Base-by-base conservation (phyloP, 805 yeast species). In the Wickerhamomyces subpelliculosus region DNA sequence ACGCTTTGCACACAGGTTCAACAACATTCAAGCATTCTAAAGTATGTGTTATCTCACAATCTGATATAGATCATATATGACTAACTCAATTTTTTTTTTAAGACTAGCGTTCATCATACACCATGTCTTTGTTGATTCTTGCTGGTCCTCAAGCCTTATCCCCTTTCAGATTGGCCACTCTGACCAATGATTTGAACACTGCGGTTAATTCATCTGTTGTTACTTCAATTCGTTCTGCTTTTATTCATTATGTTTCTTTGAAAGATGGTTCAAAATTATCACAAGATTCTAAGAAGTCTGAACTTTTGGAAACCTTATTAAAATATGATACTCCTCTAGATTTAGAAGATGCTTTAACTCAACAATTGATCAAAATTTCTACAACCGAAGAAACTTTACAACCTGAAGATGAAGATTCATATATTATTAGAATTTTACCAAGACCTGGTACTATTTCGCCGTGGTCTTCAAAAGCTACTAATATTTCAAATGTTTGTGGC, bases 391-490 rank as follows among this genome's bases (percentile, higher is more conserved):
- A 61, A 19, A 44, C 48, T 16, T 43, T 54, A 18, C 50, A 58
- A 34, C 43, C 63, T 18, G 54, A 61, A 27, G 72, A 58, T 36
- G 51, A 61, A 5, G 73, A 70, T 46, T 64, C 77, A 24, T 73
- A 75, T 44, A 64, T 88, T 47, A 64, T 90, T 34, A 73, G 95
- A 58, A 72, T 93, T 37, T 70, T 88, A 37, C 98, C 99, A 32
- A 78, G 97, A 61, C 68, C 88, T 8, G 98, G 98, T 44, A 93
- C 98, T 11, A 90, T 93, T 48, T 89, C 97, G 20, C 97, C 98
- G 25, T 93, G 99, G 99, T 86, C 96, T 9, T 89, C 97, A 12
- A 93, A 93, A 65, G 99, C 99, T 21, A 89, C 98, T 29, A 90
- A 93, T 64, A 93, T 93, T 49, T 75, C 89, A 37, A 76, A 80